These are phyloP conservation scores for Trypanosoma vivax DNA, from an alignment of 208 protist genomes.

Conservation along the genomic window DNA sequence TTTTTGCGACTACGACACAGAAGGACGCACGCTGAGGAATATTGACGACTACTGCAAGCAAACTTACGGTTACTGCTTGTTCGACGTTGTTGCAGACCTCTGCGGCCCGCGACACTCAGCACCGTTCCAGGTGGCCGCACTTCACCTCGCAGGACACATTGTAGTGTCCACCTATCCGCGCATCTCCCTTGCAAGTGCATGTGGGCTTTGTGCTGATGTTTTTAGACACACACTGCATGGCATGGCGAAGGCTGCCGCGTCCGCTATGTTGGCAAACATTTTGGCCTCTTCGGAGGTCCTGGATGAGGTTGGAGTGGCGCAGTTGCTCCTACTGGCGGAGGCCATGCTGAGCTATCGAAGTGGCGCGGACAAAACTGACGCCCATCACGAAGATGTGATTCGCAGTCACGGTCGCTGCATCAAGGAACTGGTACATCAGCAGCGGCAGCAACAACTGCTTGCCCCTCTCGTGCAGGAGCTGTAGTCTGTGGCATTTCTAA, in stretches of 20 bases:
- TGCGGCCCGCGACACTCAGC: constrained; percentile 24
- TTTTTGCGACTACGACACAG: constrained; percentile 67
- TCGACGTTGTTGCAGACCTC: constrained; percentile 29
- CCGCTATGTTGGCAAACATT: constrained; percentile 38
- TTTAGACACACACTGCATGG: constrained; percentile 52
- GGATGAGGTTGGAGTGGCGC: constrained; percentile 4
- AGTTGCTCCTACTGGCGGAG: constrained; percentile 7
- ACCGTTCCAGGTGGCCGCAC: constrained; percentile 57
- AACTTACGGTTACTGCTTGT: constrained; percentile 19
- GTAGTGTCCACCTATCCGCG: constrained; percentile 36
- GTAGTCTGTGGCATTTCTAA: not conserved
- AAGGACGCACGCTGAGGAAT: constrained; percentile 60
- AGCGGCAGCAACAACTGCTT: not conserved
- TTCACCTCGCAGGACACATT: constrained; percentile 61
- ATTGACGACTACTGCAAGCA: constrained; percentile 38
- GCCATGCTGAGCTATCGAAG: constrained; percentile 10
- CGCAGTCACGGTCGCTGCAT: constrained; percentile 46
- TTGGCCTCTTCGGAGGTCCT: constrained; percentile 4
- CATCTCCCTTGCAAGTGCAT: constrained; percentile 34
- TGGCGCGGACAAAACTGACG: not conserved
- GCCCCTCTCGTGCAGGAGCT: constrained; percentile 3
- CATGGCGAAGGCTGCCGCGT: constrained; percentile 79
- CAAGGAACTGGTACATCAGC: constrained; percentile 13
- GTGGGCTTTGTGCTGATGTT: constrained; percentile 56
- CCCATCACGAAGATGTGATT: constrained; percentile 50